Conservation (phyloP, 192 early-diverging fungal species). For the Backusella tuberculispora region DNA sequence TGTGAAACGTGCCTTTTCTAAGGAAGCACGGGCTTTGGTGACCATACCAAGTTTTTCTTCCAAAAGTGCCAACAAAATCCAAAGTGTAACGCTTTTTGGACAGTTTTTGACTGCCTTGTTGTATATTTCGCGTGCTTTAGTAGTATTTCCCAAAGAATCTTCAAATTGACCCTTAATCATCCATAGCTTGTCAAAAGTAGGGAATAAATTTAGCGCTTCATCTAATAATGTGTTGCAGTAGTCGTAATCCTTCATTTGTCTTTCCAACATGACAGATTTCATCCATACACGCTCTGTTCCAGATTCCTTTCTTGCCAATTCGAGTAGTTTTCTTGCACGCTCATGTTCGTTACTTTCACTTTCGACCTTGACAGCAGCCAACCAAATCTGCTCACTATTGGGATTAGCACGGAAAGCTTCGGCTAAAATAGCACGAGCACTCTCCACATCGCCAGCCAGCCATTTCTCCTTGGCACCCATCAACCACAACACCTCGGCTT, state of each 20-base stretch:
- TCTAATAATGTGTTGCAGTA: constrained; percentile 71
- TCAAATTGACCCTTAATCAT: constrained; percentile 89
- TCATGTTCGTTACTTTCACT: constrained; percentile 82
- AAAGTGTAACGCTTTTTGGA: constrained; percentile 76
- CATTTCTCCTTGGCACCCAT: constrained; percentile 97
- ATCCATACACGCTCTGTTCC: constrained; percentile 93
- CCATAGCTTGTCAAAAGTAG: constrained; percentile 88
- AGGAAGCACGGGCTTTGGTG: constrained; percentile 76
- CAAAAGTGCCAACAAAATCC: constrained; percentile 79
- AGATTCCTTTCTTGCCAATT: constrained; percentile 72
- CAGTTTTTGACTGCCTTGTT: constrained; percentile 74
- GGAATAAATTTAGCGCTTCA: constrained; percentile 70
- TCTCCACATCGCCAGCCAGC: constrained; percentile 78
- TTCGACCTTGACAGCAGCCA: constrained; percentile 96
- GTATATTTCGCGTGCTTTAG: constrained; percentile 73
- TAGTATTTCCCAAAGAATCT: constrained; percentile 59
- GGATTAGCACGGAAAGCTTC: constrained; percentile 91
- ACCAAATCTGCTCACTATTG: constrained; percentile 89
- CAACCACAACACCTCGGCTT: constrained; percentile 93
- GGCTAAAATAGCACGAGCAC: constrained; percentile 82
- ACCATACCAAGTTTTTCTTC: constrained; percentile 71
- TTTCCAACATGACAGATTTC: constrained; percentile 88
- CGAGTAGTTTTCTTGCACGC: constrained; percentile 76
- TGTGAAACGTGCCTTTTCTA: constrained; percentile 85
- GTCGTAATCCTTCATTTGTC: constrained; percentile 68